Evolutionary conservation across 2,329 filamentous ascomycete species (phyloP).

Genomic region (Zasmidium angulare): DNA sequence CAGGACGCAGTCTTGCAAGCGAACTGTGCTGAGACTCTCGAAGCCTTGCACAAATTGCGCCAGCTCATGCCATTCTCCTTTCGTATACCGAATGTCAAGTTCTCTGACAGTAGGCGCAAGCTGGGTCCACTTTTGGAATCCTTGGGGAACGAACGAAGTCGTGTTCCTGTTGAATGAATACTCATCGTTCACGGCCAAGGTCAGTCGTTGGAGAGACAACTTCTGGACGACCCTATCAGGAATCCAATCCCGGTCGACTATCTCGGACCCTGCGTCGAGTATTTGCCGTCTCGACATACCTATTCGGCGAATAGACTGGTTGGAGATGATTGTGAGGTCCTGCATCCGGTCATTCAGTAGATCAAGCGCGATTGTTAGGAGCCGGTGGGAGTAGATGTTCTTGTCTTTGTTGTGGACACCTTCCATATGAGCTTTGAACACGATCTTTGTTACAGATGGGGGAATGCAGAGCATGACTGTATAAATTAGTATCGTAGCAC

Average conservation of each 20-base stretch:
- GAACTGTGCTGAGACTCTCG: background rate
- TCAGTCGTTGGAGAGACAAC: conserved; percentile 2
- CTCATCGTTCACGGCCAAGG: conserved; percentile 10
- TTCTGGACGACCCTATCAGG: background rate
- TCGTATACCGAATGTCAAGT: conserved; percentile 1
- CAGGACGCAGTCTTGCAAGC: background rate
- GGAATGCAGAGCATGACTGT: conserved; percentile 17
- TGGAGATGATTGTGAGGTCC: conserved; percentile 5
- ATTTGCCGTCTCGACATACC: background rate
- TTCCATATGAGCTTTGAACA: conserved; percentile 5
- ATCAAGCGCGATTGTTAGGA: conserved; percentile 3
- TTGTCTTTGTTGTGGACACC: background rate
- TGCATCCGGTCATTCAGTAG: conserved; percentile 7
- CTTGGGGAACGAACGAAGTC: background rate
- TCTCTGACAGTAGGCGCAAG: background rate
- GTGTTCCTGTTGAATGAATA: background rate
- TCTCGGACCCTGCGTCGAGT: background rate
- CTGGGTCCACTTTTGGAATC: background rate
- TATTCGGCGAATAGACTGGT: background rate
- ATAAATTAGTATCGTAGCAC: background rate
- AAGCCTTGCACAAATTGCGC: background rate
- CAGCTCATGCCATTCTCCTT: background rate
- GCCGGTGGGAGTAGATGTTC: conserved; percentile 7
- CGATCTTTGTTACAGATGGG: background rate
- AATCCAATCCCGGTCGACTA: background rate